Evolutionary conservation across 176 grass and related monocot genomes (phyloP).

Genomic region (Cocos nucifera): DNA sequence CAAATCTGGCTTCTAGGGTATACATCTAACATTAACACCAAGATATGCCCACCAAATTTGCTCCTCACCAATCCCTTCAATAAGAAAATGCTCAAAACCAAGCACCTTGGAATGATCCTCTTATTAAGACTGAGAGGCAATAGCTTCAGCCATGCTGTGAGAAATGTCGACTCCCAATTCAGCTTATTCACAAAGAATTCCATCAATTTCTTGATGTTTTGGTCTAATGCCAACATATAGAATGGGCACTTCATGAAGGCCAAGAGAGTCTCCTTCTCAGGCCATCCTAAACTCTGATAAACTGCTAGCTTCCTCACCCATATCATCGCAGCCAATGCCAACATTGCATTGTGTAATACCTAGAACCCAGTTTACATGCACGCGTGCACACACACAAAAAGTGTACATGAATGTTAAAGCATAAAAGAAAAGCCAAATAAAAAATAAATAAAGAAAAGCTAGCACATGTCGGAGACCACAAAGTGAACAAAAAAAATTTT

Average conservation of each 20-base stretch:
- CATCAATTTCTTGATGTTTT: constrained; percentile 15
- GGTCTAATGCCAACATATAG: constrained; percentile 7
- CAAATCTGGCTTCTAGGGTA: too few species aligned
- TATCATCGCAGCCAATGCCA: background rate
- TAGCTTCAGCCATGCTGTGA: constrained; percentile 4
- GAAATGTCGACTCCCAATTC: constrained; percentile 7
- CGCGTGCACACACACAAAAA: too few species aligned
- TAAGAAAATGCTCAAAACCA: constrained; percentile 7
- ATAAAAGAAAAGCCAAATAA: too few species aligned
- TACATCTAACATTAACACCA: too few species aligned
- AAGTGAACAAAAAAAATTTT: too few species aligned
- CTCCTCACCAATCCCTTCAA: constrained; percentile 5
- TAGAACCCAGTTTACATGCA: too few species aligned
- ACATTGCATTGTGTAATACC: background rate
- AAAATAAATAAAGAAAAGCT: too few species aligned
- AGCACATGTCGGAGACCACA: too few species aligned
- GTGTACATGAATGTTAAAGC: too few species aligned
- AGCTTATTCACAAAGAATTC: constrained; percentile 19
- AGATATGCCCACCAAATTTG: background rate
- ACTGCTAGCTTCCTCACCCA: constrained; percentile 24
- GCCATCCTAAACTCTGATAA: constrained; percentile 27
- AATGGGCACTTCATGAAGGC: constrained; percentile 18
- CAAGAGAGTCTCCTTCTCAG: constrained; percentile 15
- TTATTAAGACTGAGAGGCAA: constrained; percentile 17
- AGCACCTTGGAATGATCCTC: constrained; percentile 24